Percentiles rank a stretch among this genome's conserved stretches.
Conservation (phyloP, 164 flowering plant genomes). For the Taxillus chinensis region DNA sequence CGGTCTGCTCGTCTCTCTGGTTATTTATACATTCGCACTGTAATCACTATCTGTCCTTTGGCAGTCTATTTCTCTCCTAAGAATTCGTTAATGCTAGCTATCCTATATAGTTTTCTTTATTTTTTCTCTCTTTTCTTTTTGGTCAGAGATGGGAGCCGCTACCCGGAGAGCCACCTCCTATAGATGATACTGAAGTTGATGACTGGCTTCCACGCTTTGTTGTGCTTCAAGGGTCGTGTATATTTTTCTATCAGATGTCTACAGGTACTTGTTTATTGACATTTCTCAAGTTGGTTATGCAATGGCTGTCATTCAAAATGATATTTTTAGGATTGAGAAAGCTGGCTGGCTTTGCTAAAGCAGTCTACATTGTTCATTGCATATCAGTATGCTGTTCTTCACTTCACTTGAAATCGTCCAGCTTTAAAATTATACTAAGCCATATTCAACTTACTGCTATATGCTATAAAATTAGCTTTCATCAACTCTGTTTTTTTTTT, state of each 20-base stretch:
- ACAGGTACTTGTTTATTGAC: constrained; percentile 39
- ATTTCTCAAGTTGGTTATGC: background rate
- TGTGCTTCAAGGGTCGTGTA: constrained; percentile 87
- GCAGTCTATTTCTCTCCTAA: background rate
- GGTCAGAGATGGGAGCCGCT: constrained; percentile 78
- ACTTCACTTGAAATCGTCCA: too few species aligned
- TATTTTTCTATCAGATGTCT: constrained; percentile 60
- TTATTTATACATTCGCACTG: constrained; percentile 72
- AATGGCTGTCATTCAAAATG: too few species aligned
- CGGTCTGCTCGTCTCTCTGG: constrained; percentile 83
- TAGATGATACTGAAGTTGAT: constrained; percentile 88
- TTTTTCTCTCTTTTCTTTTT: background rate
- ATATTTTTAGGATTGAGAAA: too few species aligned
- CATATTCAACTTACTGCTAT: too few species aligned
- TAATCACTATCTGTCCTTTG: constrained; percentile 17
- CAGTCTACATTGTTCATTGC: too few species aligned
- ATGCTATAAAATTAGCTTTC: too few species aligned
- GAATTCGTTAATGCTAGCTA: background rate
- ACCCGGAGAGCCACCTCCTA: constrained; percentile 83
- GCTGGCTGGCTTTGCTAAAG: too few species aligned
- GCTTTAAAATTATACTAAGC: too few species aligned
- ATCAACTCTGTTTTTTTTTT: too few species aligned
- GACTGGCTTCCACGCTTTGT: constrained; percentile 96
- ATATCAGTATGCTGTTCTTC: too few species aligned
- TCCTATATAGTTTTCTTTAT: background rate